These are phyloP conservation scores for Auricularia cornea DNA, from an alignment of 768 basidiomycete species.

Conservation along the genomic window DNA sequence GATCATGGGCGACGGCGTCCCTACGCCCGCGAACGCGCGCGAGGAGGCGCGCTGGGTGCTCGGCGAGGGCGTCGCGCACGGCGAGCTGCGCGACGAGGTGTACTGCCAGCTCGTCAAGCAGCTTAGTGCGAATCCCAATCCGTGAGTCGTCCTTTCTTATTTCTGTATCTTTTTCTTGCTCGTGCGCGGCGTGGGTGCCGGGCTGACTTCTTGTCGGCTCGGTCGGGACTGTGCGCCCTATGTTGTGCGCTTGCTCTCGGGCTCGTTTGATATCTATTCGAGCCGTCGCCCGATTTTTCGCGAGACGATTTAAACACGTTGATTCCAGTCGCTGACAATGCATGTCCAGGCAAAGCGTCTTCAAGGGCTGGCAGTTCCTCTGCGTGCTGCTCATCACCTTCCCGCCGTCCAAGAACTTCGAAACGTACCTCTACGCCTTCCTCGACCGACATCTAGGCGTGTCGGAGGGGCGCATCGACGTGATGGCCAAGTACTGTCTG, in stretches of 20 bases:
- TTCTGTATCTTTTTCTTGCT: not conserved
- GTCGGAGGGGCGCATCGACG: constrained; percentile 69
- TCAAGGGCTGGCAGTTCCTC: constrained; percentile 89
- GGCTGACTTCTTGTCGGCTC: not conserved
- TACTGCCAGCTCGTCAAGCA: constrained; percentile 94
- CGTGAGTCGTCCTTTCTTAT: constrained; percentile 38
- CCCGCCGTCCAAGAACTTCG: constrained; percentile 89
- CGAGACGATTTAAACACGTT: not conserved
- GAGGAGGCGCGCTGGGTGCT: constrained; percentile 88
- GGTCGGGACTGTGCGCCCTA: no score
- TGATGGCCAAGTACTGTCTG: constrained; percentile 89
- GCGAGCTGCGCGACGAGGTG: constrained; percentile 86
- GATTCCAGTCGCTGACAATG: not conserved
- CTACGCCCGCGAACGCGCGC: constrained; percentile 32
- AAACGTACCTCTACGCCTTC: constrained; percentile 74
- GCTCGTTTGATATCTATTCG: no score
- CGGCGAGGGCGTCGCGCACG: constrained; percentile 65
- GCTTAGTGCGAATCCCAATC: constrained; percentile 68
- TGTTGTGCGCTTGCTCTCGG: no score
- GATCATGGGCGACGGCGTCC: constrained; percentile 92
- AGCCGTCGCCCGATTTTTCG: not conserved
- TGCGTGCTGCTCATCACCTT: constrained; percentile 89
- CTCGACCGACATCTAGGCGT: constrained; percentile 59
- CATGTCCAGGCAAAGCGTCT: constrained; percentile 59
- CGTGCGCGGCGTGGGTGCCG: no score